phyloP scores from a whole-genome alignment of 176 grass and related monocot species.

The Pharus latifolius region DNA sequence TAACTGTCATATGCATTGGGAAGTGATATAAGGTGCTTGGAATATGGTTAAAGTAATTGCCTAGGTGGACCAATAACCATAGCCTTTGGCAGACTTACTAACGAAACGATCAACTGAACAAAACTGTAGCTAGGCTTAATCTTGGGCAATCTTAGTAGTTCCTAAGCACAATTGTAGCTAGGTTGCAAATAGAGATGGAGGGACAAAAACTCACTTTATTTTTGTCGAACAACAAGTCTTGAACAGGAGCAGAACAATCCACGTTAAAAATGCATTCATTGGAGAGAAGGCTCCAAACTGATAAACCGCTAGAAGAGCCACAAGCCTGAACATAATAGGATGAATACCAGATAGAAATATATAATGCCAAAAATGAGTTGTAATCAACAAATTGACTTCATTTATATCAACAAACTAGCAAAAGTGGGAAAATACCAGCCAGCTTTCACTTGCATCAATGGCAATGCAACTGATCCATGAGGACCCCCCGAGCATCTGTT shows the following conservation, averaged over 20 bases:
- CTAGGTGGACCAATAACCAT: not conserved
- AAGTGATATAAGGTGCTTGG: not conserved
- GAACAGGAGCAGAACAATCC: constrained; percentile 57
- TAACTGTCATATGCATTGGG: not conserved
- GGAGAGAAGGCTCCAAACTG: constrained; percentile 87
- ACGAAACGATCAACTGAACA: not conserved
- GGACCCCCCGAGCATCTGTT: constrained; percentile 32
- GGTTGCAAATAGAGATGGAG: constrained; percentile 1
- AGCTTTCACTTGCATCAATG: constrained; percentile 83
- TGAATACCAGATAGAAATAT: not conserved
- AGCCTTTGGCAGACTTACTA: not conserved
- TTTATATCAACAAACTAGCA: not conserved
- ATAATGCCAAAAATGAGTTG: not conserved
- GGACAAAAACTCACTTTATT: constrained; percentile 53
- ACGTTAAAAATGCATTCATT: constrained; percentile 75
- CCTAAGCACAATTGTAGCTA: not conserved
- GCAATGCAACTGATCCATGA: constrained; percentile 75
- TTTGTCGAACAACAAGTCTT: constrained; percentile 80
- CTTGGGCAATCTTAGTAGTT: not conserved
- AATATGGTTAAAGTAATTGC: not conserved
- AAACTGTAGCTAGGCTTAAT: not conserved
- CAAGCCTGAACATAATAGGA: constrained; percentile 47
- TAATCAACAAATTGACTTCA: not conserved
- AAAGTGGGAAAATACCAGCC: constrained; percentile 55
- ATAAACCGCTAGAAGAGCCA: constrained; percentile 61